Conservation (phyloP, 2,329 filamentous ascomycete species). For the Apiospora sp. region DNA sequence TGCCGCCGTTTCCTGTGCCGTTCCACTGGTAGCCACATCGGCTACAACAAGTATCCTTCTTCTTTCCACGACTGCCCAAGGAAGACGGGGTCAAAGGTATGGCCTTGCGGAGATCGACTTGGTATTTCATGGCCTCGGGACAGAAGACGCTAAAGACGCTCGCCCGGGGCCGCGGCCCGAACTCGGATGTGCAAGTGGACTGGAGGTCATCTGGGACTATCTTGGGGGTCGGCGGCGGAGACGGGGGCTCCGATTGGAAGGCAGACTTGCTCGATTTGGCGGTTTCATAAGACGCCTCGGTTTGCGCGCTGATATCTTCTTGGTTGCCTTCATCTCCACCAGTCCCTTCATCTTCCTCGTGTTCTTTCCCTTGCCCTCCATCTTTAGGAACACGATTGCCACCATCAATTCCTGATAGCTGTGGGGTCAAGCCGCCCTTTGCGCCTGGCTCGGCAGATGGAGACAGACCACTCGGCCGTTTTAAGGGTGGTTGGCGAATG, state of each 20-base stretch:
- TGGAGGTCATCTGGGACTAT: slow-evolving; percentile 34
- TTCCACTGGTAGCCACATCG: slow-evolving; percentile 1
- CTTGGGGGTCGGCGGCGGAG: slow-evolving; percentile 43
- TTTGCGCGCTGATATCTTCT: neutral
- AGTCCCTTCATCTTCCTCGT: neutral
- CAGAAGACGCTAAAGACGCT: slow-evolving; percentile 52
- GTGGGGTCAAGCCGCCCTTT: neutral
- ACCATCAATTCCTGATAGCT: neutral
- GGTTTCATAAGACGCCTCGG: slow-evolving; percentile 28
- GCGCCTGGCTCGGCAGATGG: neutral
- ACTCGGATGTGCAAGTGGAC: slow-evolving; percentile 32
- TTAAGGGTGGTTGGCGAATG: neutral
- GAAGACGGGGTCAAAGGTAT: slow-evolving; percentile 36
- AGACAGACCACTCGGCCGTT: neutral
- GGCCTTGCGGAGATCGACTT: slow-evolving; percentile 44
- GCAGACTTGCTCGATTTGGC: slow-evolving; percentile 37
- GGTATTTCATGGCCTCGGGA: slow-evolving; percentile 48
- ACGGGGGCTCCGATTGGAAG: slow-evolving; percentile 41
- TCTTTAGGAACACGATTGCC: too few species aligned
- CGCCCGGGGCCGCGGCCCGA: slow-evolving; percentile 41
- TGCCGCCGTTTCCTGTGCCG: neutral
- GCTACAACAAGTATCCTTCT: neutral
- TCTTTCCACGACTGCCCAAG: neutral
- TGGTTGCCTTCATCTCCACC: neutral
- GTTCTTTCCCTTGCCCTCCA: too few species aligned